Evolutionary conservation across 2,329 filamentous ascomycete genomes (phyloP).

Genomic region (Neofusicoccum cordaticola): DNA sequence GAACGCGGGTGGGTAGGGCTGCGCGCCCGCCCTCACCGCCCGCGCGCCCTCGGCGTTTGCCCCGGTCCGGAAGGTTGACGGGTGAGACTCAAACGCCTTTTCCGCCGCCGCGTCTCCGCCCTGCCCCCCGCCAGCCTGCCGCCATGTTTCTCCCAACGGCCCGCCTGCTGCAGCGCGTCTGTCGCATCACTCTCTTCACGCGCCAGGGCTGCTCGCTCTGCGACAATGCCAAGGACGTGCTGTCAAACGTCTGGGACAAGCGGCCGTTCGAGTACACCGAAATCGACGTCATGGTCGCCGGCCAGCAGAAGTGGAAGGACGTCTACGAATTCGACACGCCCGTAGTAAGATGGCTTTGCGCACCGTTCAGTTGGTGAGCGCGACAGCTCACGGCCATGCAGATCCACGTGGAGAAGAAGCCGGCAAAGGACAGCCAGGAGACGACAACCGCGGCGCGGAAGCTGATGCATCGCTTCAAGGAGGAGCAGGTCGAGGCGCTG

Average conservation of each 20-base stretch:
- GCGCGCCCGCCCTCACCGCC: not conserved
- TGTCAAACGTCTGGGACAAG: slow-evolving; percentile 65
- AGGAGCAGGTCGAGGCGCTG: slow-evolving; percentile 62
- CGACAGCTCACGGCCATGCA: slow-evolving; percentile 24
- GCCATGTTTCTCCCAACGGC: slow-evolving; percentile 21
- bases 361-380: not conserved
- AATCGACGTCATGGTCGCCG: slow-evolving; percentile 65
- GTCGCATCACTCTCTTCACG: slow-evolving; percentile 71
- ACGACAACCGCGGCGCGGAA: slow-evolving; percentile 62
- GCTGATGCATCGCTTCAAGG: slow-evolving; percentile 74
- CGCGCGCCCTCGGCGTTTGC: not conserved
- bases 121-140: not conserved
- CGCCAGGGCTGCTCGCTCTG: slow-evolving; percentile 71
- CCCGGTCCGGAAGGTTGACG: not conserved
- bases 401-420: slow-evolving; percentile 61
- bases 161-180: slow-evolving; percentile 33
- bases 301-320: slow-evolving; percentile 64
- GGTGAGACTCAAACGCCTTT: not conserved
- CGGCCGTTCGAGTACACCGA: slow-evolving; percentile 68
- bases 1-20: not conserved
- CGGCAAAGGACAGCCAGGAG: slow-evolving; percentile 36
- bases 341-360: slow-evolving; percentile 55
- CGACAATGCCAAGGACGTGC: slow-evolving; percentile 62
- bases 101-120: not conserved
- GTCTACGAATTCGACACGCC: slow-evolving; percentile 81